Evolutionary conservation across 257 asterid species (phyloP), one percentile per base, ranked within the genome.

Genomic region (Rubia yunnanensis): DNA sequence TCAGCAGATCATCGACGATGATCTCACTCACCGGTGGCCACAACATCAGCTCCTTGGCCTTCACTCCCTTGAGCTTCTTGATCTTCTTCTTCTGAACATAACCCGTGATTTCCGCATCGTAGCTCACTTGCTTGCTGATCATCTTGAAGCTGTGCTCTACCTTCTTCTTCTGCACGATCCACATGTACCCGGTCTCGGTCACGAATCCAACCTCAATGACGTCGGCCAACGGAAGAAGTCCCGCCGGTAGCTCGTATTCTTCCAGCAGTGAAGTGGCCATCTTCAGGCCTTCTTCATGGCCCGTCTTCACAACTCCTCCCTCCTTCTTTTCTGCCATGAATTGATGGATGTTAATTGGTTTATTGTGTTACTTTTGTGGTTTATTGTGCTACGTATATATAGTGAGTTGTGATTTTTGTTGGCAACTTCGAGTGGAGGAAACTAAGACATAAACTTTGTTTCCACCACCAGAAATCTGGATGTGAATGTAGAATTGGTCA

Each of bases 1-100:
- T 78, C 3, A 86, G 76, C 8, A 81, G 82, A 64, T 82, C 78
- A 26, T 76, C 77, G 3, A 84, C 71, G 7, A 48, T 72, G 30
- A 88, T 84, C 79, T 82, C 89, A 52, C 69, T 79, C 8, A 84
- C 86, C 0, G 96, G 88, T 8, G 96, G 94, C 91, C 96, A 85
- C 32, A 88, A 55, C 82, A 85, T 76, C 27, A 85, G 79, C 81
- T 88, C 91, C 74, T 82, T 85, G 0, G 88, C 89, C 78, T 85
- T 88, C 61, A 85, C 89, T 35, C 94, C 94, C 73, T 84, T 79
- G 36, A 89, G 86, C 69, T 86, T 86, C 85, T 83, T 86, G 80
- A 89, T 89, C 75, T 71, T 70, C 75, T 79, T 82, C 77, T 82
- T 89, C 68, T 76, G 86, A 22, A 89, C 23, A 5, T 50, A 79